phyloP scores from a whole-genome alignment of 1,139 yeast genomes.

The Suhomyces bolitotheri region DNA sequence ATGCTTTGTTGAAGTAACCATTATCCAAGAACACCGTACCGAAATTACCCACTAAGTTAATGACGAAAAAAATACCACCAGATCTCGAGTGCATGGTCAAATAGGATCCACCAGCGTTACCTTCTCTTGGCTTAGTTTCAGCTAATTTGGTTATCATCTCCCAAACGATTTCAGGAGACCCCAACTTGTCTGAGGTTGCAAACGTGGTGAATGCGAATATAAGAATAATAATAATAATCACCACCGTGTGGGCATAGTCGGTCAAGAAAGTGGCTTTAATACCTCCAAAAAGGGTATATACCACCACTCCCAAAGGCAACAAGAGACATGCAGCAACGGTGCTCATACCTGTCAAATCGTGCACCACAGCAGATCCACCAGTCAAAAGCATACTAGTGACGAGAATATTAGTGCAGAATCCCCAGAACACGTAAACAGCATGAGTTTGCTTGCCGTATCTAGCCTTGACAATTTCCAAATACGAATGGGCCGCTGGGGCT shows the following conservation, averaged over 20 bases:
- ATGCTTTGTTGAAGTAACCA: slow-evolving; percentile 89
- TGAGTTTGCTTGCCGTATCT: slow-evolving; percentile 76
- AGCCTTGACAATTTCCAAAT: slow-evolving; percentile 64
- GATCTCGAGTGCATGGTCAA: slow-evolving; percentile 75
- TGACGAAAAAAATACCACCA: slow-evolving; percentile 83
- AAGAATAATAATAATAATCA: slow-evolving; percentile 60
- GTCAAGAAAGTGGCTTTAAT: slow-evolving; percentile 87
- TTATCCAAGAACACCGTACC: slow-evolving; percentile 88
- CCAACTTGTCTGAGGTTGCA: slow-evolving; percentile 62
- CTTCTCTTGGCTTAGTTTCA: slow-evolving; percentile 58
- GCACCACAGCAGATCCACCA: slow-evolving; percentile 82
- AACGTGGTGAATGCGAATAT: slow-evolving; percentile 63
- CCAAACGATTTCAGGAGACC: slow-evolving; percentile 81
- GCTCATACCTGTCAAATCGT: slow-evolving; percentile 79
- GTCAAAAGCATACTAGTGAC: slow-evolving; percentile 87
- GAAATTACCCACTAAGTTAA: slow-evolving; percentile 81
- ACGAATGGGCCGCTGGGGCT: slow-evolving; percentile 78
- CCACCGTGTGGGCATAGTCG: slow-evolving; percentile 75
- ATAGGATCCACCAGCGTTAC: slow-evolving; percentile 76
- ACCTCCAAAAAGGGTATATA: slow-evolving; percentile 86
- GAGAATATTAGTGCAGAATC: slow-evolving; percentile 79
- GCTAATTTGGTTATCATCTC: slow-evolving; percentile 65
- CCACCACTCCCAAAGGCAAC: slow-evolving; percentile 78
- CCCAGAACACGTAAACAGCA: slow-evolving; percentile 69
- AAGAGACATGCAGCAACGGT: slow-evolving; percentile 79